Evolutionary conservation across 1,139 yeast genomes (phyloP).

Genomic region (Hanseniaspora uvarum): DNA sequence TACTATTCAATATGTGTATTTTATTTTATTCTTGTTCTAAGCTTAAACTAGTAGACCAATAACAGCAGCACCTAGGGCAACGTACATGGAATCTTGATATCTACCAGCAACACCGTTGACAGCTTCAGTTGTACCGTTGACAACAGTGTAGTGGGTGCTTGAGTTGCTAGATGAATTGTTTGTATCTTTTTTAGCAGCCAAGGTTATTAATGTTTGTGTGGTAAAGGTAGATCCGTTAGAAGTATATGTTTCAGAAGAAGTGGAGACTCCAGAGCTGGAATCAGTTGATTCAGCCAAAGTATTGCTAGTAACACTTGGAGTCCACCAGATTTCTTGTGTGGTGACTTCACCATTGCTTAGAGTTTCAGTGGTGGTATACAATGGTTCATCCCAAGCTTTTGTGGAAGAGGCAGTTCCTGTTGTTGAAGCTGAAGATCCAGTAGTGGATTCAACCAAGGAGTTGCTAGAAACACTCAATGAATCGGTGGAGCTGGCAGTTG

Average conservation of each 20-base stretch:
- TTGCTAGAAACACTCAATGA: slow-evolving; percentile 12
- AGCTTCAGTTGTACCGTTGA: slow-evolving; percentile 8
- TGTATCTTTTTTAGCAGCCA: not conserved
- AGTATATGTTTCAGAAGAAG: slow-evolving; percentile 3
- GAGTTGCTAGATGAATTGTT: not conserved
- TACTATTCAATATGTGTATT: too few relatives aligned
- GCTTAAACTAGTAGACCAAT: slow-evolving; percentile 8
- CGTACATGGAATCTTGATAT: not conserved
- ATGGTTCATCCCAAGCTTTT: slow-evolving; percentile 29
- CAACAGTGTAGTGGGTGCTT: slow-evolving; percentile 4
- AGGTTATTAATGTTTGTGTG: slow-evolving; percentile 11
- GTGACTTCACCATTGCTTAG: slow-evolving; percentile 24
- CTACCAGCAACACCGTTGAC: slow-evolving; percentile 1
- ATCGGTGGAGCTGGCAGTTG: slow-evolving; percentile 8
- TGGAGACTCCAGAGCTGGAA: not conserved
- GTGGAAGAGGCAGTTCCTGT: slow-evolving; percentile 22
- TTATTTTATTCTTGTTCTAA: too few relatives aligned
- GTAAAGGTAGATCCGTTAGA: slow-evolving; percentile 11
- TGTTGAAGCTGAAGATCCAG: slow-evolving; percentile 24
- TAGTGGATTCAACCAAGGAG: slow-evolving; percentile 4
- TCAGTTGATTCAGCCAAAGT: not conserved
- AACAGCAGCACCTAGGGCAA: slow-evolving; percentile 14
- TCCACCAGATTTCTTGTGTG: slow-evolving; percentile 31
- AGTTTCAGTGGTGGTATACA: slow-evolving; percentile 24
- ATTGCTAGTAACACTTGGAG: slow-evolving; percentile 19